Conservation (phyloP, 2,329 filamentous ascomycete species). For the Dendryphion nanum region DNA sequence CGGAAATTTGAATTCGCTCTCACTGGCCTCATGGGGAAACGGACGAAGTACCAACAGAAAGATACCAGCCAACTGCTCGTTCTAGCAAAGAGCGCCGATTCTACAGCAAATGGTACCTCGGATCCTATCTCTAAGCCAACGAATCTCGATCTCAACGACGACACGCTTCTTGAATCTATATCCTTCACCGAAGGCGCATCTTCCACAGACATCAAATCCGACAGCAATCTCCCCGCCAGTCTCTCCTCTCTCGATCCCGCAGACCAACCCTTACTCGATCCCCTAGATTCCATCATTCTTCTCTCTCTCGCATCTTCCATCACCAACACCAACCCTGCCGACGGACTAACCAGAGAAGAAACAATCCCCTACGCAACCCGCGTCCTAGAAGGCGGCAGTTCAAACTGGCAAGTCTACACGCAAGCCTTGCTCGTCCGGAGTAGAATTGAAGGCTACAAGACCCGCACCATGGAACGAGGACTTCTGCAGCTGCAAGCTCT, state of each 20-base stretch:
- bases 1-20: conserved; percentile 78
- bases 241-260: conserved; percentile 70
- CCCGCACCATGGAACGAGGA: conserved; percentile 83
- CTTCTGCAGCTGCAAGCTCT: conserved; percentile 92
- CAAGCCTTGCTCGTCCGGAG: conserved; percentile 88
- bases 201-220: conserved; percentile 43
- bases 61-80: conserved; percentile 88
- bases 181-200: conserved; percentile 64
- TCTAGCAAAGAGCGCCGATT: conserved; percentile 69
- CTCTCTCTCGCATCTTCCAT: conserved; percentile 78
- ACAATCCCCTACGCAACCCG: conserved; percentile 87
- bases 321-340: conserved; percentile 80
- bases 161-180: conserved; percentile 87
- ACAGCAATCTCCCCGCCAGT: conserved; percentile 56
- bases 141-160: conserved; percentile 80
- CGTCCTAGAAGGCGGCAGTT: conserved; percentile 82
- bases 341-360: conserved; percentile 88
- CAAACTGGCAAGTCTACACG: conserved; percentile 98
- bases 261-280: conserved; percentile 75
- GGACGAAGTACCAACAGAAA: conserved; percentile 76
- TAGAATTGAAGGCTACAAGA: conserved; percentile 82
- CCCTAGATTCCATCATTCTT: conserved; percentile 86
- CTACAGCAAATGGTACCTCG: conserved; percentile 9
- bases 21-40: conserved; percentile 82
- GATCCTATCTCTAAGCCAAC: conserved; percentile 53